These are phyloP conservation scores for Schwanniomyces sp. DNA, from an alignment of 805 yeast genomes.

Conservation along the genomic window DNA sequence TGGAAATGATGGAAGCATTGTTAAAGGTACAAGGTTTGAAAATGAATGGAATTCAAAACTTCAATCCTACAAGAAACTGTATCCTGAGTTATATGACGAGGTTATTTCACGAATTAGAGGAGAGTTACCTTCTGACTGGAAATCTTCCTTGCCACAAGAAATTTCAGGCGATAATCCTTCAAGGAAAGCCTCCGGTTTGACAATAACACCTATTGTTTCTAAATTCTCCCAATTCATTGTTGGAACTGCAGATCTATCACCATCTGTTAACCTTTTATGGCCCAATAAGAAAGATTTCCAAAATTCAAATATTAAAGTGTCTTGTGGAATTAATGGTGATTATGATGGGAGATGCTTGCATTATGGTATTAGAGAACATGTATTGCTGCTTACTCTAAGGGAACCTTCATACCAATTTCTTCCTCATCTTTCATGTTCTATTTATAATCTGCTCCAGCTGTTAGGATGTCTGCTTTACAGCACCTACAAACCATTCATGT, in stretches of 20 bases:
- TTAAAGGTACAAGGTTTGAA: slow-evolving; percentile 67
- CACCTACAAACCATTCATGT: slow-evolving; percentile 84
- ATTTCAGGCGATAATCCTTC: slow-evolving; percentile 83
- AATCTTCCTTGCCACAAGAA: slow-evolving; percentile 72
- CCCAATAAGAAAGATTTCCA: slow-evolving; percentile 86
- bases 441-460: slow-evolving; percentile 82
- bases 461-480: slow-evolving; percentile 79
- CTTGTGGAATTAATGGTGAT: slow-evolving; percentile 53
- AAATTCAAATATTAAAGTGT: slow-evolving; percentile 68
- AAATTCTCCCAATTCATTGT: slow-evolving; percentile 87
- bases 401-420: slow-evolving; percentile 85
- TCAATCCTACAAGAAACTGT: slow-evolving; percentile 60
- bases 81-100: slow-evolving; percentile 79
- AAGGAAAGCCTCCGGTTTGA: slow-evolving; percentile 88
- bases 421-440: slow-evolving; percentile 97
- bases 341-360: slow-evolving; percentile 92
- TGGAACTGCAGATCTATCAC: slow-evolving; percentile 98
- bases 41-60: slow-evolving; percentile 71
- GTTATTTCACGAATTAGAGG: slow-evolving; percentile 73
- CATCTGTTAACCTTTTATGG: slow-evolving; percentile 93
- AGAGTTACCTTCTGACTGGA: slow-evolving; percentile 84
- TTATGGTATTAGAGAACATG: slow-evolving; percentile 99
- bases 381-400: slow-evolving; percentile 81
- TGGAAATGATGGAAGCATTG: slow-evolving; percentile 39
- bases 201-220: slow-evolving; percentile 59